A percentile compares a stretch with the other conserved stretches of the same genome.
Evolutionary conservation across 257 asterid genomes (phyloP).

Genomic region (Rehmannia glutinosa): DNA sequence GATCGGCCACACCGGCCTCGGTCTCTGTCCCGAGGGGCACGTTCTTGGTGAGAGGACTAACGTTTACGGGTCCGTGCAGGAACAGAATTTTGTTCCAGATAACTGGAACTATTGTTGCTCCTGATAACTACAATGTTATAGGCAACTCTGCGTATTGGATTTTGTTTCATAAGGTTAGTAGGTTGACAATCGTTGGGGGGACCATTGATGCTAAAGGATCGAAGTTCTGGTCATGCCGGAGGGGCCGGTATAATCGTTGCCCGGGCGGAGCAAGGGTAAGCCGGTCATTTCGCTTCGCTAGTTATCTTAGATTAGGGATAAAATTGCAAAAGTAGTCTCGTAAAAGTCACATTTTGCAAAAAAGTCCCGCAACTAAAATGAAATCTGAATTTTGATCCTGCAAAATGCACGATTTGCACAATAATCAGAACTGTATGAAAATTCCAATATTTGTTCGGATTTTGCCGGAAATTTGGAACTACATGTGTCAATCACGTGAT

Average conservation of each 20-base stretch:
- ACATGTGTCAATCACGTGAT: too few relatives aligned
- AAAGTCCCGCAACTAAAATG: too few relatives aligned
- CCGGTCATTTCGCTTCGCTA: not conserved
- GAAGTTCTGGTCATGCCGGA: conserved; percentile 55
- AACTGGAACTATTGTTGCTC: conserved; percentile 62
- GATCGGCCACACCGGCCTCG: conserved; percentile 39
- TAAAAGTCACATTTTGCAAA: too few relatives aligned
- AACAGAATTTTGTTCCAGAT: conserved; percentile 43
- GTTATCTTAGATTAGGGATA: too few relatives aligned
- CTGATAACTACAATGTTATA: conserved; percentile 32
- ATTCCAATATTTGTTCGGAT: too few relatives aligned
- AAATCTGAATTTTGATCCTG: too few relatives aligned
- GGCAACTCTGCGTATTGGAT: conserved; percentile 63
- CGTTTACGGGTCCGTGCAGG: conserved; percentile 64
- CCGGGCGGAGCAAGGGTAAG: conserved; percentile 70
- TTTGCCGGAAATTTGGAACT: too few relatives aligned
- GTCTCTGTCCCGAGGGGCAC: conserved; percentile 60
- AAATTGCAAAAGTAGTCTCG: too few relatives aligned
- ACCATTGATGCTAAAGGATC: conserved; percentile 61
- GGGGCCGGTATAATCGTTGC: conserved; percentile 27
- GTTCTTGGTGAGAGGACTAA: conserved; percentile 33
- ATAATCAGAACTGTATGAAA: too few relatives aligned
- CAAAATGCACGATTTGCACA: too few relatives aligned
- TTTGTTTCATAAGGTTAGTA: conserved; percentile 51
- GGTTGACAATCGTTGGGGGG: conserved; percentile 54